phyloP scores from a whole-genome alignment of 169 alveolate species.

The Babesia microti region DNA sequence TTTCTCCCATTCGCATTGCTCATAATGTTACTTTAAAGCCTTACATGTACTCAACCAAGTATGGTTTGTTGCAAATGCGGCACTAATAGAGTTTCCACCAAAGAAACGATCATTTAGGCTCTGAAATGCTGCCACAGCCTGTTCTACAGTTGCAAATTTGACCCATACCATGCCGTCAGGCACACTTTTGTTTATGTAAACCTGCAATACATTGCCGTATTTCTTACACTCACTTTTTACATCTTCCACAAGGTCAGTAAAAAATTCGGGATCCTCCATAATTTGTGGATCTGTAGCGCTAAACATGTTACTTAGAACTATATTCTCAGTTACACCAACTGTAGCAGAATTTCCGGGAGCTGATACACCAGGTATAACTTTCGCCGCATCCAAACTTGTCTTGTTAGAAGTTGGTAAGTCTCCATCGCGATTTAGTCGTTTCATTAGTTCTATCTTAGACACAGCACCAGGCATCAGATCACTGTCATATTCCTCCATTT shows the following conservation, averaged over 20 bases:
- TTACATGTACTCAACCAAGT: conserved; percentile 40
- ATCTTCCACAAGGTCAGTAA: conserved; percentile 73
- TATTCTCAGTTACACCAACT: conserved; percentile 32
- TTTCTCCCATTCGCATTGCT: too few relatives aligned
- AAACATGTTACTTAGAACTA: conserved; percentile 70
- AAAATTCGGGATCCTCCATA: conserved; percentile 60
- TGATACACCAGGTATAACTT: background rate
- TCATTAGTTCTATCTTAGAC: conserved; percentile 63
- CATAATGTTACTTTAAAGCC: too few relatives aligned
- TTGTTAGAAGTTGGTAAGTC: background rate
- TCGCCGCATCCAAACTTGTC: background rate
- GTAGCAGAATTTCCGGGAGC: background rate
- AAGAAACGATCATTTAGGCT: conserved; percentile 69
- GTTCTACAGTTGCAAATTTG: conserved; percentile 44
- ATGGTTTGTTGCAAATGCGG: conserved; percentile 48
- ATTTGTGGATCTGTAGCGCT: conserved; percentile 54
- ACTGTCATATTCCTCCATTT: conserved; percentile 56
- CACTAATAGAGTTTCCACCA: conserved; percentile 69
- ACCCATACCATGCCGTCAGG: conserved; percentile 74
- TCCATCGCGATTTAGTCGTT: conserved; percentile 53
- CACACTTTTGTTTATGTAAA: conserved; percentile 54
- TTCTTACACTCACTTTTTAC: conserved; percentile 75
- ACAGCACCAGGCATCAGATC: conserved; percentile 66
- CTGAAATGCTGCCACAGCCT: conserved; percentile 58
- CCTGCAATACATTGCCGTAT: conserved; percentile 66